phyloP scores from a whole-genome alignment of 2,329 filamentous ascomycete species.

The Fusarium domesticum region DNA sequence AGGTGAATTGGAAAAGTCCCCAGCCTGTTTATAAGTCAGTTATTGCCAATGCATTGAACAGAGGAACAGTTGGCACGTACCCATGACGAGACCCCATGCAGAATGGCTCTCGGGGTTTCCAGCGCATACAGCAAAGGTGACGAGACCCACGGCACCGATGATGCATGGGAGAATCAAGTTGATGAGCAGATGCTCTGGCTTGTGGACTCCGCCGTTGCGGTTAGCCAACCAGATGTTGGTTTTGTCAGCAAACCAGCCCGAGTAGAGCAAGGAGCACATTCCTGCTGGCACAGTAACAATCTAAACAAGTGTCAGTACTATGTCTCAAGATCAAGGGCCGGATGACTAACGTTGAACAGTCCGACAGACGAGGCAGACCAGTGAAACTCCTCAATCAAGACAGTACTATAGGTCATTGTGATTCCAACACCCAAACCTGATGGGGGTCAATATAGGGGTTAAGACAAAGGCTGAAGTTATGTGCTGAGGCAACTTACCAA shows the following conservation, averaged over 20 bases:
- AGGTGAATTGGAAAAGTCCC: conserved; percentile 4
- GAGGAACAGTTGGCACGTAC: not conserved
- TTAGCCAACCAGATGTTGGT: conserved; percentile 4
- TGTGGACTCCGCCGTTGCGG: conserved; percentile 13
- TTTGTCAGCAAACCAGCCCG: not conserved
- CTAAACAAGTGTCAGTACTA: not conserved
- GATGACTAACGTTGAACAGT: not conserved
- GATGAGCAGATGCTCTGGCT: conserved; percentile 16
- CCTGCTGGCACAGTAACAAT: not conserved
- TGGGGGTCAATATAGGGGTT: not conserved
- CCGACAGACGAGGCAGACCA: not conserved
- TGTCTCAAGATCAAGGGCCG: not conserved
- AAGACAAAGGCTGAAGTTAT: not conserved
- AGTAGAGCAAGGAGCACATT: not conserved
- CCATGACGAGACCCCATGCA: not conserved
- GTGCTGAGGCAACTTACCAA: not conserved
- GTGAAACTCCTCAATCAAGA: not conserved
- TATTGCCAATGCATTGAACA: conserved; percentile 8
- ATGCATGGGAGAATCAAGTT: conserved; percentile 14
- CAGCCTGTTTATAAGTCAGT: not conserved
- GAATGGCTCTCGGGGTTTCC: not conserved
- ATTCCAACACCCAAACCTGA: not conserved
- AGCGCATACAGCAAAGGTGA: not conserved
- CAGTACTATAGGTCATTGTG: not conserved
- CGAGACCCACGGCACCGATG: conserved; percentile 2